These are phyloP conservation scores for Papilionanthe hybrid DNA, from an alignment of 116 monocot genomes.

Conservation along the genomic window DNA sequence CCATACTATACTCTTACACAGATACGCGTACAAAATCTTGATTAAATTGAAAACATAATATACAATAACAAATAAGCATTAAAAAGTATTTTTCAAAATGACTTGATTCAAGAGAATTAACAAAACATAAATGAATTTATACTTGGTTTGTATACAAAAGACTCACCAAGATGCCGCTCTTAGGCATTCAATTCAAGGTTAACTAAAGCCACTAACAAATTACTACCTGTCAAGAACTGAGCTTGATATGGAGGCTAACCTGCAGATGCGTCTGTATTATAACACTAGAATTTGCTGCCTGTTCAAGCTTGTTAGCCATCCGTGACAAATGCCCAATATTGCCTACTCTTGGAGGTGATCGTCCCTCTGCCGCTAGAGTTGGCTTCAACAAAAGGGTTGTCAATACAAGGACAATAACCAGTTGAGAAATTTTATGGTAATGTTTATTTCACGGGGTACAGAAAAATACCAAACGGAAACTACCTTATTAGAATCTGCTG, in stretches of 20 bases:
- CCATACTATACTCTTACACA: too few species aligned
- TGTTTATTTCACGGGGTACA: neutral
- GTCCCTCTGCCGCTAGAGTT: slow-evolving; percentile 55
- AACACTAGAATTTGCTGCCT: slow-evolving; percentile 45
- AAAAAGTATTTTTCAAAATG: too few species aligned
- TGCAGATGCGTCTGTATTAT: slow-evolving; percentile 74
- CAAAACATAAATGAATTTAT: neutral
- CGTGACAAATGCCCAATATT: slow-evolving; percentile 86
- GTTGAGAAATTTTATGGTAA: neutral
- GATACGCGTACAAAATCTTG: too few species aligned
- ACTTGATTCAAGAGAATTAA: neutral
- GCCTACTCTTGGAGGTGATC: slow-evolving; percentile 65
- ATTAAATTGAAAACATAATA: too few species aligned
- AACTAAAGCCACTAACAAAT: neutral
- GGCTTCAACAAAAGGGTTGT: slow-evolving; percentile 44
- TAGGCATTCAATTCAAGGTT: neutral
- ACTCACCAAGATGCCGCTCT: neutral
- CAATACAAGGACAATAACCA: neutral
- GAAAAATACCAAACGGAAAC: neutral
- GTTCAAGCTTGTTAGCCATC: slow-evolving; percentile 85
- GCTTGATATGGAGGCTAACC: slow-evolving; percentile 29
- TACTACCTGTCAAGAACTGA: neutral
- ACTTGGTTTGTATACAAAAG: neutral
- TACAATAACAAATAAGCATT: too few species aligned
- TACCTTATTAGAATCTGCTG: slow-evolving; percentile 44